These are phyloP conservation scores for Rhizomucor pusillus DNA, from an alignment of 371 early-diverging fungal species.

Conservation along the genomic window DNA sequence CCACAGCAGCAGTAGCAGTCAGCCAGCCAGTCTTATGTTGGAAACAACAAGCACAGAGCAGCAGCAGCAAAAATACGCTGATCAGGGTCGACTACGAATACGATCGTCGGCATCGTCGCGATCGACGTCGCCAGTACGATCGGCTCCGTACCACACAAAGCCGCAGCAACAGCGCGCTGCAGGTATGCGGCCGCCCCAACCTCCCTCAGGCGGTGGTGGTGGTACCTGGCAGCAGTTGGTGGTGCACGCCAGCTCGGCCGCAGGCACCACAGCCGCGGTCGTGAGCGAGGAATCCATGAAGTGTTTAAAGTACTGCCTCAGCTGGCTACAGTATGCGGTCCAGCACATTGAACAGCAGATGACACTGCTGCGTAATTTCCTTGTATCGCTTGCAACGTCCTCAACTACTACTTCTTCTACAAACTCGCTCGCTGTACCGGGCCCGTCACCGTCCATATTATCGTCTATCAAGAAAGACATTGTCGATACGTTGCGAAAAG, in stretches of 20 bases:
- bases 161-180: too few species aligned
- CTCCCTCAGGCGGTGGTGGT: constrained; percentile 7
- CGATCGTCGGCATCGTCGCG: constrained; percentile 11
- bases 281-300: constrained; percentile 79
- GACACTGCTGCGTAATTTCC: constrained; percentile 58
- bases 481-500: constrained; percentile 80
- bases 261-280: constrained; percentile 69
- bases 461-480: constrained; percentile 76
- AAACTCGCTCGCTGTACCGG: constrained; percentile 6
- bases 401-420: constrained; percentile 6
- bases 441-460: constrained; percentile 42
- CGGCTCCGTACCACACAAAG: constrained; percentile 20
- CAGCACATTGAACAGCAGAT: constrained; percentile 81
- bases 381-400: constrained; percentile 53
- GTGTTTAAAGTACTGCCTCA: constrained; percentile 74
- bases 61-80: too few species aligned
- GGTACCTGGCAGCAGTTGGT: constrained; percentile 71
- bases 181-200: constrained; percentile 7
- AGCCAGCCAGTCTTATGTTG: too few species aligned
- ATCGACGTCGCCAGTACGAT: constrained; percentile 21
- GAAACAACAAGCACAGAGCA: too few species aligned
- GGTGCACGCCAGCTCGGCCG: constrained; percentile 62
- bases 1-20: too few species aligned
- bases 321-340: constrained; percentile 84
- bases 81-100: too few species aligned